phyloP scores from a whole-genome alignment of 202 grass and related monocot species.

The Zoysia matrella region DNA sequence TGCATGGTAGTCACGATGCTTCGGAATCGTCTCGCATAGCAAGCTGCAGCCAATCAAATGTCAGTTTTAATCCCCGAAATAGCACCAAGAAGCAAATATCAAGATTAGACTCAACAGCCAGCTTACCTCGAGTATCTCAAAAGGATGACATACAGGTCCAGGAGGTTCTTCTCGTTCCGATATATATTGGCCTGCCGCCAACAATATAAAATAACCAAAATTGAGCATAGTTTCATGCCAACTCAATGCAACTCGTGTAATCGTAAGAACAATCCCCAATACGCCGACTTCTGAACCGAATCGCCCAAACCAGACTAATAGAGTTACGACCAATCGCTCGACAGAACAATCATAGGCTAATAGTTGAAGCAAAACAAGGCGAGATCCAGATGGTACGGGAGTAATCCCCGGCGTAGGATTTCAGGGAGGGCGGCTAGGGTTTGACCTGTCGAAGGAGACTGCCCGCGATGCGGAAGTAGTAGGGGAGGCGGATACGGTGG shows the following conservation, averaged over 20 bases:
- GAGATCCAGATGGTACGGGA: constrained; percentile 28
- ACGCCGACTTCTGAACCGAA: constrained; percentile 1
- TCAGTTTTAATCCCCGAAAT: constrained; percentile 3
- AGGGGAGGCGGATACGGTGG: constrained; percentile 78
- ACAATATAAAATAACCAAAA: constrained; percentile 29
- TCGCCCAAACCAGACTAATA: neutral
- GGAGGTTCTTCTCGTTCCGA: constrained; percentile 86
- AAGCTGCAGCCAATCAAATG: constrained; percentile 61
- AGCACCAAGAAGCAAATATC: constrained; percentile 14
- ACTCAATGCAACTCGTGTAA: neutral
- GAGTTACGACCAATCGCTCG: neutral
- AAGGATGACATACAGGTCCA: constrained; percentile 95
- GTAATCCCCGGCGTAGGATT: neutral
- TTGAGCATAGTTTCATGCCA: constrained; percentile 27
- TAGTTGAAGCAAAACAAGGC: neutral
- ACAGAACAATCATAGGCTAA: neutral
- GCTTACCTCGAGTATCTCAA: constrained; percentile 88
- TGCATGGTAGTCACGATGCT: constrained; percentile 72
- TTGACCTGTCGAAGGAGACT: constrained; percentile 86
- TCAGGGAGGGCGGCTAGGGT: constrained; percentile 17
- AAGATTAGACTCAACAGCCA: constrained; percentile 27
- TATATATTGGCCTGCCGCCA: constrained; percentile 86
- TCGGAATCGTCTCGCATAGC: constrained; percentile 93
- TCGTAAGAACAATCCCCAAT: constrained; percentile 38
- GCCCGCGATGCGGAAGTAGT: constrained; percentile 89